Percentiles rank a stretch among this genome's conserved stretches.
phyloP scores from a whole-genome alignment of 2,329 filamentous ascomycete species.

The Thermochaetoides dissita region DNA sequence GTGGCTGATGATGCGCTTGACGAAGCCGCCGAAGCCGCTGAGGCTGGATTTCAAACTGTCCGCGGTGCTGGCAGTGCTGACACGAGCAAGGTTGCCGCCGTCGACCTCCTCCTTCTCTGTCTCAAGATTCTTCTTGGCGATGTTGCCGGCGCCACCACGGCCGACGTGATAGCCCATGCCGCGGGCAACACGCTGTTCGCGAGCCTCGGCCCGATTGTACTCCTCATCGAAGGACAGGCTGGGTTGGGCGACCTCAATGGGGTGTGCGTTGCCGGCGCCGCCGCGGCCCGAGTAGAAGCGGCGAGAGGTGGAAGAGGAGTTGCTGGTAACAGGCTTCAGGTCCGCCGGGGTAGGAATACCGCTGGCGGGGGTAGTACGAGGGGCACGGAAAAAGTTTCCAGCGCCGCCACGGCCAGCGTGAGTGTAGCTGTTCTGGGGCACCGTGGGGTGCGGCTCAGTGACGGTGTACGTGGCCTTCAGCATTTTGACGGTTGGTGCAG shows the following conservation, averaged over 20 bases:
- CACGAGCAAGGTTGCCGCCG: conserved; percentile 1
- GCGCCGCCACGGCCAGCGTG: conserved; percentile 43
- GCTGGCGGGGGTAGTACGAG: conserved; percentile 31
- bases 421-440: conserved; percentile 31
- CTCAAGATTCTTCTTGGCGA: conserved; percentile 17
- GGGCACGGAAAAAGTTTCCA: conserved; percentile 40
- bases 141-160: conserved; percentile 51
- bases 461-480: conserved; percentile 25
- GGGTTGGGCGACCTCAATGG: conserved; percentile 32
- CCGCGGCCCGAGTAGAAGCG: conserved; percentile 53
- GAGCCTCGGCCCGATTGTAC: conserved; percentile 39
- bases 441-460: conserved; percentile 35
- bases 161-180: conserved; percentile 38
- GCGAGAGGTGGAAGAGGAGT: conserved; percentile 23
- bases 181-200: conserved; percentile 35
- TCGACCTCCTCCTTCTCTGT: background rate
- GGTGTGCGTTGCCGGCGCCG: conserved; percentile 51
- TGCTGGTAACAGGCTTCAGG: conserved; percentile 27
- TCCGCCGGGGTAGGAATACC: conserved; percentile 34
- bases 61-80: conserved; percentile 13
- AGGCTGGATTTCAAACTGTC: conserved; percentile 9
- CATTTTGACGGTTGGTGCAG: conserved; percentile 21
- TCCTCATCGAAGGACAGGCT: conserved; percentile 56
- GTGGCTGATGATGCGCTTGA: conserved; percentile 20
- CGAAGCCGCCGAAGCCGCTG: conserved; percentile 25